Percentiles rank a stretch among this genome's conserved stretches.
These are phyloP conservation scores for Mycocentrospora acerina DNA, from an alignment of 2,329 filamentous ascomycete species.

Conservation along the genomic window DNA sequence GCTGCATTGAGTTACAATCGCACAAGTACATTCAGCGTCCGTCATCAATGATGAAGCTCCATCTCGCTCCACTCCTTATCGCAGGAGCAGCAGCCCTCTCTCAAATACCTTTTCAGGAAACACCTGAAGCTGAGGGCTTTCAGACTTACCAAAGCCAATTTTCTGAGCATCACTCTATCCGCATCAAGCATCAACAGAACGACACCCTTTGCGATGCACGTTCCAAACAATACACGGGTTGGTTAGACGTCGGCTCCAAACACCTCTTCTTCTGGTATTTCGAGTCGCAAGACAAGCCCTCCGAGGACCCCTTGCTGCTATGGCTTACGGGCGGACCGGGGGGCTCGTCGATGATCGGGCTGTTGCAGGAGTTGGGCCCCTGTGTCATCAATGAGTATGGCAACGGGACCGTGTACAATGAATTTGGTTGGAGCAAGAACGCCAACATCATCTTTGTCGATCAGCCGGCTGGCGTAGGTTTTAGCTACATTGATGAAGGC, in stretches of 20 bases:
- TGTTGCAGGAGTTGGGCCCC: conserved; percentile 42
- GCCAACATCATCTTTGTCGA: conserved; percentile 43
- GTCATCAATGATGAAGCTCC: conserved; percentile 19
- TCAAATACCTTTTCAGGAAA: conserved; percentile 34
- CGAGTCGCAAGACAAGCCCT: conserved; percentile 41
- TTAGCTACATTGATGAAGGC: conserved; percentile 43
- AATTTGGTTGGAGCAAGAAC: conserved; percentile 43
- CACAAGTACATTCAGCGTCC: no score
- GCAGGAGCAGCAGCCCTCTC: conserved; percentile 16
- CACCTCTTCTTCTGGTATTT: conserved; percentile 53
- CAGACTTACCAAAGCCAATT: conserved; percentile 34
- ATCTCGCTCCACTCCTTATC: conserved; percentile 8
- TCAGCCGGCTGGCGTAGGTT: conserved; percentile 43
- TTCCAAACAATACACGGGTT: conserved; percentile 40
- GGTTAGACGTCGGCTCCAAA: conserved; percentile 42
- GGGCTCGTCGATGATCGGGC: conserved; percentile 39
- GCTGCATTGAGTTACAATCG: no score
- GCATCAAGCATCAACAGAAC: conserved; percentile 38
- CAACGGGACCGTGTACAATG: conserved; percentile 41
- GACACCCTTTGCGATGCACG: conserved; percentile 36
- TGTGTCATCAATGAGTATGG: conserved; percentile 43
- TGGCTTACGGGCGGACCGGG: conserved; percentile 48
- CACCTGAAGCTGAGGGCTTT: conserved; percentile 29
- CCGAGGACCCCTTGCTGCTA: conserved; percentile 41
- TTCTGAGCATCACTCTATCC: conserved; percentile 36